Evolutionary conservation across 192 early-diverging fungal species (phyloP), one percentile per base, ranked within the genome.

Genomic region (Coemansia sp.): DNA sequence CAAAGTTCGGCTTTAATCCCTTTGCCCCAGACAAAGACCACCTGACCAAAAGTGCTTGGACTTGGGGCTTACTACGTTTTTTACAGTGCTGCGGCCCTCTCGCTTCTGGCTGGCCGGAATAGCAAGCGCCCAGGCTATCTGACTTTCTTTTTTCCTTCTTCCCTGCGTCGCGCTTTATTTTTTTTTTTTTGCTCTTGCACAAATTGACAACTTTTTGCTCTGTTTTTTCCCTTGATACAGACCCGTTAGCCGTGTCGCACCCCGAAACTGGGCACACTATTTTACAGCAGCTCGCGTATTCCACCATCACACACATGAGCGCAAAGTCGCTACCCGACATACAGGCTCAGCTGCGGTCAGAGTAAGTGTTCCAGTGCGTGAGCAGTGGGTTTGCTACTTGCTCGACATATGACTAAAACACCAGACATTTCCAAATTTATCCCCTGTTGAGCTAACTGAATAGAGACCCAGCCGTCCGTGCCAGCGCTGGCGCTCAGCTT

Each of bases 401-500:
- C 21, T 26, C 23, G 23, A 18, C 4, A 43, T 61, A 13, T 37
- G 10, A 28, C 23, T 61, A 33, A 61, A 45, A 5, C 39, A 39
- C 59, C 20, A n/a, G 13, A 25, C 35, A 23, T 14, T 2, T 45
- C 6, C 2, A 20, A 45, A 5, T 6, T 11, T 7, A 38, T 13
- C 60, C 21, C 36, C 10, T 42, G 28, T 37, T 16, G 6, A 34
- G 8, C 7, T 3, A 14, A 12, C 53, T 12, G 8, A 63, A 39
- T 76, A 76, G 74, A 26, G 64, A 67, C 41, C 53, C 64, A 2
- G 60, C 59, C 13, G 50, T 45, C 45, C 68, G 74, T 13, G 60
- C 33, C 16, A 52, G 35, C 16, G 74, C 68, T 20, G 48, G 68
- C 14, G 34, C 39, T 7, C 21, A 56, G 31, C 47, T 76, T 14